These are phyloP conservation scores for Saccharomycopsis olivae DNA, from an alignment of 805 yeast species.

Conservation along the genomic window DNA sequence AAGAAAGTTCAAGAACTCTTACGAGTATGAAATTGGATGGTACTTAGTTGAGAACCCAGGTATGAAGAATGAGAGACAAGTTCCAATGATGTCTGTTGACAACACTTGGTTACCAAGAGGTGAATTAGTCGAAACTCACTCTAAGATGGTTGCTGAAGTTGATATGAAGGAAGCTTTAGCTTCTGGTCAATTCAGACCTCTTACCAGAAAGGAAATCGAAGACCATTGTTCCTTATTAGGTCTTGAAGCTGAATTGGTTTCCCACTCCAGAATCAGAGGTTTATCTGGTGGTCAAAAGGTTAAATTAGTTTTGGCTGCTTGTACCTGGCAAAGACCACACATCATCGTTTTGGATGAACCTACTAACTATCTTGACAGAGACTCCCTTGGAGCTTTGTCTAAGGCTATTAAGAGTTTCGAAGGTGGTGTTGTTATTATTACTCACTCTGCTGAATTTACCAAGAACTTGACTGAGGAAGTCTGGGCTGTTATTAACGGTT, in stretches of 20 bases:
- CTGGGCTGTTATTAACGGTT: slow-evolving; percentile 98
- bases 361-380: slow-evolving; percentile 98
- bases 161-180: slow-evolving; percentile 99
- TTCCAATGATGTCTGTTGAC: slow-evolving; percentile 98
- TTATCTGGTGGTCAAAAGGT: slow-evolving; percentile 99
- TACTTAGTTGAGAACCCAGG: slow-evolving; percentile 96
- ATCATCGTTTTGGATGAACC: slow-evolving; percentile 99
- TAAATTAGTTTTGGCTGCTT: slow-evolving; percentile 98
- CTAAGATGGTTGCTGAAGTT: slow-evolving; percentile 99
- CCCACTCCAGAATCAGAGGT: slow-evolving; percentile 99
- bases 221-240: slow-evolving; percentile 98
- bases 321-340: slow-evolving; percentile 99
- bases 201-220: slow-evolving; percentile 99
- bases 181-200: slow-evolving; percentile 99
- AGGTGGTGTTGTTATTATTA: slow-evolving; percentile 99
- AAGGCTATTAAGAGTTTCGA: slow-evolving; percentile 97
- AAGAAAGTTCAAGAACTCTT: slow-evolving; percentile 99
- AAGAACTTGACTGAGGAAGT: slow-evolving; percentile 99
- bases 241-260: slow-evolving; percentile 96
- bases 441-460: slow-evolving; percentile 99
- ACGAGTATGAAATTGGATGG: slow-evolving; percentile 99
- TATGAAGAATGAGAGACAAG: slow-evolving; percentile 99
- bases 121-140: slow-evolving; percentile 92
- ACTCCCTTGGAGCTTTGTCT: slow-evolving; percentile 98
- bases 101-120: slow-evolving; percentile 99